Base-by-base conservation (phyloP, 805 yeast species). In the Dipodascopsis uninucleata region DNA sequence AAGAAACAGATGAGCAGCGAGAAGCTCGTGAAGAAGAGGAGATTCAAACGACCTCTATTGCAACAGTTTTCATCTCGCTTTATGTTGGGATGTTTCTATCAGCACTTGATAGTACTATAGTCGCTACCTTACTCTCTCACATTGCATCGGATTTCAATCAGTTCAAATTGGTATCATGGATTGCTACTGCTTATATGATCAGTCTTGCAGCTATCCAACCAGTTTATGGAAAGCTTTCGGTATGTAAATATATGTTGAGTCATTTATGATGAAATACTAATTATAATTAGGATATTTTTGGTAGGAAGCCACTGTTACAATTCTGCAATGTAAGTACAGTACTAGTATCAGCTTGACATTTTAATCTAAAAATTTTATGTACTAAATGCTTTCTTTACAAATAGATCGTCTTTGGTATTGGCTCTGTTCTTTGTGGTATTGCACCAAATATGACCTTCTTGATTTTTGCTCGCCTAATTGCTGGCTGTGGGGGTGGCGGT, bases 401-500 rank as follows among this genome's bases (percentile, higher is more conserved):
- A 14, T 67, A 71, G 35, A 44, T 61, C 16, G 59, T 69, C 41
- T 77, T 77, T 56, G 55, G 52, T 2, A 24, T 48, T 24, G 55
- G 81, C 16, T 75, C 79, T 58, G 52, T 70, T n/a, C 45, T 75
- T 21, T 74, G 79, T 47, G 89, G 84, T 1, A 22, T 49, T n/a
- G 52, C 58, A 4, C 49, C 53, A 5, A 43, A 43, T 3, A 9
- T 50, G 7, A 43, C 52, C 52, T 50, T 83, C 49, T 51, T 58
- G 3, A 54, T 58, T n/a, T 48, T 46, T 34, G 61, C 59, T 0
- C 71, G 95, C 55, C 80, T 85, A 50, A 70, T 87, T 40, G 81
- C 94, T 20, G 96, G 96, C 14, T 74, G 85, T 43, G 96, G 96
- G 10, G 95, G 95, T n/a, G 93, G 95, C 6, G 96, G 96, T 0